These are phyloP conservation scores for Mycena venus DNA, from an alignment of 768 basidiomycete species.

Conservation along the genomic window DNA sequence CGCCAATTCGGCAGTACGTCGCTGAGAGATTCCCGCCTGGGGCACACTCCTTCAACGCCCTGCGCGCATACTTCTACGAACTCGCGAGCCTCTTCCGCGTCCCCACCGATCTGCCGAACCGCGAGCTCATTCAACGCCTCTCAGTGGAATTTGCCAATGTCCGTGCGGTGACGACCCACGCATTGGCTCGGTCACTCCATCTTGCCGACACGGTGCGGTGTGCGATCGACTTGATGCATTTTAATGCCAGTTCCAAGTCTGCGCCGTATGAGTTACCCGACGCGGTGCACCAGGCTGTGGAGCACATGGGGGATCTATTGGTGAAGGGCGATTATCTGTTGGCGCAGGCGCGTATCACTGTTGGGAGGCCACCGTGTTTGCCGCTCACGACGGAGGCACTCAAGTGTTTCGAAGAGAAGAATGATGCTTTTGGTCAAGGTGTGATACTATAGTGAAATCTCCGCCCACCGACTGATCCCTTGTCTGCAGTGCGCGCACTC, in stretches of 20 bases:
- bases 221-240: slow-evolving; percentile 14
- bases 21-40: background rate
- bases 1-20: slow-evolving; percentile 10
- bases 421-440: slow-evolving; percentile 15
- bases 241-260: slow-evolving; percentile 8
- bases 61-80: background rate
- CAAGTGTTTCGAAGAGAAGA: slow-evolving; percentile 7
- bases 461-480: background rate
- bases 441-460: background rate
- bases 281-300: background rate
- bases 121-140: slow-evolving; percentile 10
- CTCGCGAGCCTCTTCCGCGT: slow-evolving; percentile 19
- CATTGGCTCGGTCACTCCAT: background rate
- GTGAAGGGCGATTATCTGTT: slow-evolving; percentile 16
- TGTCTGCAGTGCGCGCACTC: background rate
- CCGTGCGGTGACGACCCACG: slow-evolving; percentile 13
- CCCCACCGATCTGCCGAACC: slow-evolving; percentile 17
- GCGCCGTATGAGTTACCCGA: background rate
- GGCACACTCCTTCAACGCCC: background rate
- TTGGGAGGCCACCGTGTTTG: background rate
- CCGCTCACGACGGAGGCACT: background rate
- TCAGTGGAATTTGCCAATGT: slow-evolving; percentile 12
- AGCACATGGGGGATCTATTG: background rate
- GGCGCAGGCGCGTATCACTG: background rate
- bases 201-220: slow-evolving; percentile 11